Conservation (phyloP, 2,329 filamentous ascomycete species). For the Alternaria incomplexa region DNA sequence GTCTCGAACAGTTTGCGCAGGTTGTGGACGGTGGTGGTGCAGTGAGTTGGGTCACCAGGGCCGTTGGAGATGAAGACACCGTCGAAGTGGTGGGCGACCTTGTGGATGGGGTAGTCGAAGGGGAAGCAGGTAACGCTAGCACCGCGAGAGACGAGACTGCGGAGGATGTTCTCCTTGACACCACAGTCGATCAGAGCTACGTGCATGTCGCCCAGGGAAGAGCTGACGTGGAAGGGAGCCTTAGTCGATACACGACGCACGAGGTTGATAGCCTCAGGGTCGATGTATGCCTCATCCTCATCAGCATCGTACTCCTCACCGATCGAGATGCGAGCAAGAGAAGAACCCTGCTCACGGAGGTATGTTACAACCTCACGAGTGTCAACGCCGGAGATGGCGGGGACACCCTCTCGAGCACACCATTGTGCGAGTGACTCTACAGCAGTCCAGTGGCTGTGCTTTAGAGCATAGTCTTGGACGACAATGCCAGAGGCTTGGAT, state of each 20-base stretch:
- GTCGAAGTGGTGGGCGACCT: constrained; percentile 96
- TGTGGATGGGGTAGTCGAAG: constrained; percentile 97
- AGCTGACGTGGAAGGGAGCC: constrained; percentile 93
- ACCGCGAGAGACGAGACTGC: constrained; percentile 88
- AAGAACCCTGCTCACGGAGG: constrained; percentile 95
- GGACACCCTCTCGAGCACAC: constrained; percentile 95
- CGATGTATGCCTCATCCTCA: constrained; percentile 94
- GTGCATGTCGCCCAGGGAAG: constrained; percentile 82
- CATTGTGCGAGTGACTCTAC: constrained; percentile 92
- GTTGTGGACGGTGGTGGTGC: constrained; percentile 92
- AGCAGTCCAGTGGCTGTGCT: constrained; percentile 98
- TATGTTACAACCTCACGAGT: constrained; percentile 96
- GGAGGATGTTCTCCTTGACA: constrained; percentile 99
- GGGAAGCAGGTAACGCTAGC: constrained; percentile 94
- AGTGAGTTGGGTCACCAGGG: constrained; percentile 96
- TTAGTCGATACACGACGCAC: constrained; percentile 98
- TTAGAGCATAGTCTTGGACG: constrained; percentile 88
- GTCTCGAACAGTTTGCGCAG: constrained; percentile 88
- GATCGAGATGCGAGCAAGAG: constrained; percentile 89
- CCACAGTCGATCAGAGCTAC: constrained; percentile 96
- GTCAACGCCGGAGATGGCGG: constrained; percentile 95
- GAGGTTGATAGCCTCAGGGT: constrained; percentile 95
- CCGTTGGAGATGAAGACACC: constrained; percentile 99
- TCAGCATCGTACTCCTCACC: constrained; percentile 98
- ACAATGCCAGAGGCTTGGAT: constrained; percentile 96